Conservation (phyloP, 2,329 filamentous ascomycete species). For the Aureobasidium sp. region DNA sequence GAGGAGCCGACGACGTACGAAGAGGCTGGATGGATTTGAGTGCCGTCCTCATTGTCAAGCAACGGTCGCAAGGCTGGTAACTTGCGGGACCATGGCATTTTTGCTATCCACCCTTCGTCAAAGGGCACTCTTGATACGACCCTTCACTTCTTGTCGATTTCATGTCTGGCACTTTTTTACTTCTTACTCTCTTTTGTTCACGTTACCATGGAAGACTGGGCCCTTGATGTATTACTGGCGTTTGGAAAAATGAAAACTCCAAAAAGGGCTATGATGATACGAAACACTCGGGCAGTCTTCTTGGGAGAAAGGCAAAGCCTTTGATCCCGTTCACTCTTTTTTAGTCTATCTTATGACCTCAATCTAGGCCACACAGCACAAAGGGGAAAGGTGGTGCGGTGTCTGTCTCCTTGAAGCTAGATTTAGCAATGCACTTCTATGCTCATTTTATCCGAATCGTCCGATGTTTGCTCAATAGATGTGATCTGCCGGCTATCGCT, state of each 20-base stretch:
- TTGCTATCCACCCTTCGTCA: not conserved
- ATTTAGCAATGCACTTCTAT: conserved; percentile 9
- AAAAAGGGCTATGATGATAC: conserved; percentile 12
- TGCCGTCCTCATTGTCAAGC: conserved; percentile 5
- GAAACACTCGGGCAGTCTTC: conserved; percentile 17
- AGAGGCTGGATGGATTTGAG: conserved; percentile 23
- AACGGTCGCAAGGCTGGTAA: conserved; percentile 19
- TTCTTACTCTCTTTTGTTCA: conserved; percentile 17
- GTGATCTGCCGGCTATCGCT: not conserved
- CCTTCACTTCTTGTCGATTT: conserved; percentile 18
- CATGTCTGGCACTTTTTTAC: conserved; percentile 4
- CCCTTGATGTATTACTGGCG: conserved; percentile 15
- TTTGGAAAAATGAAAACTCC: conserved; percentile 14
- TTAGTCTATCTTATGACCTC: conserved; percentile 7
- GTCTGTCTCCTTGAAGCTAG: conserved; percentile 5
- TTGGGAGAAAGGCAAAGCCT: conserved; percentile 9
- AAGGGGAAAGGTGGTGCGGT: not conserved
- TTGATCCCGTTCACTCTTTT: conserved; percentile 16
- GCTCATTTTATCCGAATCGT: no score
- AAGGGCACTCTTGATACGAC: conserved; percentile 2
- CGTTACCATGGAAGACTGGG: conserved; percentile 15
- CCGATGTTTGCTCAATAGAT: no score
- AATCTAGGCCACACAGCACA: conserved; percentile 14
- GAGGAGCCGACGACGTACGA: conserved; percentile 22
- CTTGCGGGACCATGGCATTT: conserved; percentile 12